Evolutionary conservation across 2,329 filamentous ascomycete genomes (phyloP).

Genomic region (Pseudogymnoascus sp.): DNA sequence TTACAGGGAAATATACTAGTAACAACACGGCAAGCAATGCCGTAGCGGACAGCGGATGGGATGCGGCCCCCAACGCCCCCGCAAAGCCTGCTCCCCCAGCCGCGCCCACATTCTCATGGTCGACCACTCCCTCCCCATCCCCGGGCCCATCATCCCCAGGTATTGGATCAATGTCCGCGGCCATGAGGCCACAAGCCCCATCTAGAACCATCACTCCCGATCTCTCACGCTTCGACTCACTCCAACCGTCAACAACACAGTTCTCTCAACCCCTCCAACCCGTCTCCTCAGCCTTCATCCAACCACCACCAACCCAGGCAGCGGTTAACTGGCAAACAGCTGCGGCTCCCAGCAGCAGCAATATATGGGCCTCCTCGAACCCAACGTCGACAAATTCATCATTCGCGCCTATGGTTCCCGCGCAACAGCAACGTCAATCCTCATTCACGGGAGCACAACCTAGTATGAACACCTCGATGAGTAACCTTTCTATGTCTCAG

Average conservation of each 20-base stretch:
- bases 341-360: slow-evolving; percentile 16
- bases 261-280: slow-evolving; percentile 47
- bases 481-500: slow-evolving; percentile 40
- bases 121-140: slow-evolving; percentile 41
- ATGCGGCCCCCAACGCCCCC: slow-evolving; percentile 31
- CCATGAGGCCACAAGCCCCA: slow-evolving; percentile 31
- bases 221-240: slow-evolving; percentile 43
- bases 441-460: slow-evolving; percentile 23
- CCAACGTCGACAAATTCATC: slow-evolving; percentile 19
- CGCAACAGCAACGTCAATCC: slow-evolving; percentile 17
- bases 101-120: slow-evolving; percentile 54
- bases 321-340: slow-evolving; percentile 11
- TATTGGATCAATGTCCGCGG: slow-evolving; percentile 16
- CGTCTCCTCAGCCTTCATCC: slow-evolving; percentile 30
- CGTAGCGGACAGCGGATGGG: slow-evolving; percentile 43
- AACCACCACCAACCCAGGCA: neutral
- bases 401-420: slow-evolving; percentile 13
- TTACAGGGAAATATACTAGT: slow-evolving; percentile 59
- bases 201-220: slow-evolving; percentile 54
- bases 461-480: slow-evolving; percentile 38
- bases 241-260: slow-evolving; percentile 53
- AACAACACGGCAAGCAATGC: slow-evolving; percentile 29
- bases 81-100: slow-evolving; percentile 33
- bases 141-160: slow-evolving; percentile 9
- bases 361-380: slow-evolving; percentile 22